These are phyloP conservation scores for Gypsophila paniculata DNA, from an alignment of 179 eudicot genomes.

Conservation along the genomic window DNA sequence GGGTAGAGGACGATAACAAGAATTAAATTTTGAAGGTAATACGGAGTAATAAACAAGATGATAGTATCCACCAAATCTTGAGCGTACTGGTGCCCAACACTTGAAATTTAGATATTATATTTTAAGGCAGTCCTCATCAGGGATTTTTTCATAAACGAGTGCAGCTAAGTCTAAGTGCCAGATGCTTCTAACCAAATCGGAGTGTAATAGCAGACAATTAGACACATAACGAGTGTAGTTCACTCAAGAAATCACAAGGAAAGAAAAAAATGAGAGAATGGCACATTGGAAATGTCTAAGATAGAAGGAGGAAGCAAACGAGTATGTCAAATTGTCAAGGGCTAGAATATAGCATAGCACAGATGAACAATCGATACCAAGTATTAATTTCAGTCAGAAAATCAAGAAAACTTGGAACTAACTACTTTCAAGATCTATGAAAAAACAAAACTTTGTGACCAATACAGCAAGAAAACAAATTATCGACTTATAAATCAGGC, in stretches of 20 bases:
- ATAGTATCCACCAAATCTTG: not conserved
- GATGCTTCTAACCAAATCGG: not conserved
- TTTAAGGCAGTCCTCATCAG: no score
- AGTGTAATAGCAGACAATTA: not conserved
- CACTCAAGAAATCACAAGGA: no score
- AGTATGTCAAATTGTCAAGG: no score
- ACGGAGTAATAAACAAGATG: not conserved
- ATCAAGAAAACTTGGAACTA: not conserved
- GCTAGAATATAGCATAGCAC: no score
- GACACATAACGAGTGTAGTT: not conserved
- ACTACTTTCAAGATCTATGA: not conserved
- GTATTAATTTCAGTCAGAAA: no score
- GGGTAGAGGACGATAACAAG: not conserved
- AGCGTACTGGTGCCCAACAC: no score
- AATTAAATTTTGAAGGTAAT: not conserved
- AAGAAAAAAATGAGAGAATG: no score
- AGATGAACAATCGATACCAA: no score
- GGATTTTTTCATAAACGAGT: not conserved
- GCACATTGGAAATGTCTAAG: no score
- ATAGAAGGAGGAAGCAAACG: no score
- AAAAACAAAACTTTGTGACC: not conserved
- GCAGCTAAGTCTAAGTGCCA: not conserved
- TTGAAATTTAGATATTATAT: no score
- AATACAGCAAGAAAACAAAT: constrained; percentile 3
- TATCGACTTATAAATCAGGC: not conserved